Evolutionary conservation across 352 stramenopile genomes (phyloP).

Genomic region (Globisporangium heterothallicum): DNA sequence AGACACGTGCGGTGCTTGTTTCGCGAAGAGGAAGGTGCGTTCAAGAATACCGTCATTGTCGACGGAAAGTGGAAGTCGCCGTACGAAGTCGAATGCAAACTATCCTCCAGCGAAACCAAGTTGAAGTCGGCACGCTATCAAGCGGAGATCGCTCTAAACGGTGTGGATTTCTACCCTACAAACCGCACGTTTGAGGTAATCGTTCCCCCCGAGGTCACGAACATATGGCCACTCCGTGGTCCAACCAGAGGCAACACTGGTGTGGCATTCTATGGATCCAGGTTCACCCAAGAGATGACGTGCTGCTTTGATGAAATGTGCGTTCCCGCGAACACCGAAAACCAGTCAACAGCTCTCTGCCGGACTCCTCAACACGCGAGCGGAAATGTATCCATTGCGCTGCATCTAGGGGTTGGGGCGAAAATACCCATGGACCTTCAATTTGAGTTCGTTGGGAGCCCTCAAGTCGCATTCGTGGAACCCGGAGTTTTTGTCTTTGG

Average conservation of each 20-base stretch:
- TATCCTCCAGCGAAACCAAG: constrained; percentile 13
- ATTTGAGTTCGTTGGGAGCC: constrained; percentile 20
- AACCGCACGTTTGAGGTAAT: constrained; percentile 21
- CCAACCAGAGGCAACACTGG: constrained; percentile 15
- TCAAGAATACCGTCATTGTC: constrained; percentile 2
- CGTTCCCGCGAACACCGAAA: constrained; percentile 12
- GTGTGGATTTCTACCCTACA: constrained; percentile 13
- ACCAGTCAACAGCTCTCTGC: constrained; percentile 20
- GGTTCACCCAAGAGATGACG: constrained; percentile 21
- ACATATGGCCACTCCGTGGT: constrained; percentile 18
- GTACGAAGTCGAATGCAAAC: constrained; percentile 19
- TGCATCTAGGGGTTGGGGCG: constrained; percentile 12
- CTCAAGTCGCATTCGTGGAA: constrained; percentile 12
- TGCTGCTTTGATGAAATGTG: constrained; percentile 50
- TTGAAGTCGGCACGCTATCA: too few species aligned
- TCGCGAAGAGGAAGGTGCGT: not conserved
- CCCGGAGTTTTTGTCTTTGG: constrained; percentile 30
- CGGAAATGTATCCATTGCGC: constrained; percentile 12
- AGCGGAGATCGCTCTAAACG: constrained; percentile 20
- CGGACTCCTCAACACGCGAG: constrained; percentile 11
- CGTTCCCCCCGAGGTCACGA: constrained; percentile 16
- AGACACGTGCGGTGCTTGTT: constrained; percentile 18
- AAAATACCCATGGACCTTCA: constrained; percentile 10
- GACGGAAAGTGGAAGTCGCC: constrained; percentile 24
- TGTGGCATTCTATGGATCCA: constrained; percentile 21